These are phyloP conservation scores for Cerrena zonata DNA, from an alignment of 1,284 basidiomycete genomes.

Conservation along the genomic window DNA sequence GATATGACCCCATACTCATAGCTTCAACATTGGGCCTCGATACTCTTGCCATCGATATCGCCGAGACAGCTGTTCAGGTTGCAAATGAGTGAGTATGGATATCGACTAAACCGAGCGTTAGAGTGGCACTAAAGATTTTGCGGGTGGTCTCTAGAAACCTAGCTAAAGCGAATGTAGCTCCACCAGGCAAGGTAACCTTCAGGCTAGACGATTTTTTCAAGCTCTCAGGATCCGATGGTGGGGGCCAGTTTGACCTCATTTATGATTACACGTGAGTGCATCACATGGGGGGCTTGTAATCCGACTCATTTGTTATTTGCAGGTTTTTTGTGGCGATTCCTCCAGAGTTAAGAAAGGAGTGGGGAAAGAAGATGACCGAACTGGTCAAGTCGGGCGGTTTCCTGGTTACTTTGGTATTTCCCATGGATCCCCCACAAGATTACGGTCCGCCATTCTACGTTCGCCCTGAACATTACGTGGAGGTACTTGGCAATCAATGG, in stretches of 20 bases:
- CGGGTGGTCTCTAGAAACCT: conserved; percentile 3
- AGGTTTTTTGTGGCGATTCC: conserved; percentile 66
- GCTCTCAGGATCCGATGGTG: conserved; percentile 31
- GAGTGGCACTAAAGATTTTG: background rate
- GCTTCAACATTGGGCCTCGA: conserved; percentile 45
- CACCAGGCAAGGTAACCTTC: conserved; percentile 30
- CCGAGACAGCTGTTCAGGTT: conserved; percentile 45
- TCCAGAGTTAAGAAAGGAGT: conserved; percentile 45
- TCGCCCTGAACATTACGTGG: conserved; percentile 51
- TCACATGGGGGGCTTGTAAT: background rate
- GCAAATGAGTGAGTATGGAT: conserved; percentile 41
- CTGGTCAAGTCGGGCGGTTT: conserved; percentile 55
- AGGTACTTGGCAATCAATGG: conserved; percentile 47
- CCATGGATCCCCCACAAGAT: conserved; percentile 45
- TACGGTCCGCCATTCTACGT: conserved; percentile 62
- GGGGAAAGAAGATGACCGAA: conserved; percentile 52
- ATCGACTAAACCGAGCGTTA: background rate
- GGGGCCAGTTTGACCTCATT: conserved; percentile 46
- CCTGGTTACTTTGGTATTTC: conserved; percentile 55
- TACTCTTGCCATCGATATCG: conserved; percentile 51
- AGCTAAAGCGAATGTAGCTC: background rate
- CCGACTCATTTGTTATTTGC: conserved; percentile 3
- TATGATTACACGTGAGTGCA: conserved; percentile 63
- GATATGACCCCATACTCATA: conserved; percentile 57
- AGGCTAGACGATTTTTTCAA: conserved; percentile 51